phyloP scores from a whole-genome alignment of 2,329 filamentous ascomycete species.

The Fulvia fulva region DNA sequence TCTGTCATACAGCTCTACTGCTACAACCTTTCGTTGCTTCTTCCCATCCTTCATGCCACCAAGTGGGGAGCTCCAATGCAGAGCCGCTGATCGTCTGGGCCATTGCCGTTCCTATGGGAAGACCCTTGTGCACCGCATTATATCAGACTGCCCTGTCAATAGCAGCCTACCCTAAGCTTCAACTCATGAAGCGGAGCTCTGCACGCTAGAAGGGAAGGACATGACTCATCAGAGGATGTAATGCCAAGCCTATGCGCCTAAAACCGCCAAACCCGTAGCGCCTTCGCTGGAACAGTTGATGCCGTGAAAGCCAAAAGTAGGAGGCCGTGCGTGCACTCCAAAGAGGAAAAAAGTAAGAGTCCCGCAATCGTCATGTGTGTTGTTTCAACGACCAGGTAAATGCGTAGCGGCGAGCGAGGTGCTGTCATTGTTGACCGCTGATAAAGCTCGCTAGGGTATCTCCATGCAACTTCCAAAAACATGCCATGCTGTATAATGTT shows the following conservation, averaged over 20 bases:
- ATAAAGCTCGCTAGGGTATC: not conserved
- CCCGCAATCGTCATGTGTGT: not conserved
- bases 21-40: not conserved
- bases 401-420: not conserved
- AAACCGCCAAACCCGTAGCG: not conserved
- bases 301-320: not conserved
- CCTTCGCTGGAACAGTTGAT: not conserved
- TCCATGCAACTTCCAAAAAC: not conserved
- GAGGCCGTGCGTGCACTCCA: not conserved
- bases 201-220: not conserved
- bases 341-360: not conserved
- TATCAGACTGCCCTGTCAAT: no score
- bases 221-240: not conserved
- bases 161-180: no score
- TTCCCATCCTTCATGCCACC: not conserved
- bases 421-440: not conserved
- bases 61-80: not conserved
- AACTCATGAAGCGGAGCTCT: no score
- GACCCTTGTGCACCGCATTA: not conserved
- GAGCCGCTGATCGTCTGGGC: not conserved
- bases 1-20: not conserved
- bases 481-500: conserved; percentile 1
- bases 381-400: not conserved
- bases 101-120: not conserved
- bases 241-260: not conserved